Evolutionary conservation across 2,329 filamentous ascomycete species (phyloP), one percentile per base, ranked within the genome.

Genomic region (Amylocarpus encephaloides): DNA sequence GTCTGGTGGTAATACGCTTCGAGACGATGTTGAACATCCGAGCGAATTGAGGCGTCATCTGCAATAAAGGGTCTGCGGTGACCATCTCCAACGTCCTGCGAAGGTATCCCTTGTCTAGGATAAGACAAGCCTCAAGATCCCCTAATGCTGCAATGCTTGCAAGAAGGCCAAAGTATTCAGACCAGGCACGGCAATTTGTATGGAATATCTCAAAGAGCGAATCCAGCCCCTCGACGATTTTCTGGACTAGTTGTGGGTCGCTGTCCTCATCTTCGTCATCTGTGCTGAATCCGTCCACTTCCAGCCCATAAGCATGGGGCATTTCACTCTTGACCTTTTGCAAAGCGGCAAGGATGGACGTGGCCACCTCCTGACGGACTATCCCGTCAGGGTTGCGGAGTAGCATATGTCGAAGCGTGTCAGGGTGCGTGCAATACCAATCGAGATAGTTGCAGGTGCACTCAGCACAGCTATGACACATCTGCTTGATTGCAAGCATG

Each of bases 111-210:
- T 75, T 71, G 10, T 80, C 76, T 19, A 91, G 71, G 19, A 90
- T 71, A 5, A 76, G 63, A 1, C 72, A 70, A 16, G 77, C 72
- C 64, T 88, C 83, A 5, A 73, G 65, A 2, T 71, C 67, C 1
- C 85, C 85, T 48, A 88, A 67, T 41, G 71, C 73, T 12, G 81
- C 80, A 62, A 91, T 84, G n/a, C 71, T 71, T n/a, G 77, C 63
- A 54, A 91, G 72, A n/a, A 86, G 75, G 11, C 78, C 77, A 63
- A 92, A 92, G 51, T 85, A 84, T 60, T 92, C 86, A 38, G 83
- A 79, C 88, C 88, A 93, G 2, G 85, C 78, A 50, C 82, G 78
- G 26, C 80, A 70, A 41, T 76, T 72, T 2, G 71, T 67, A 52
- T 87, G 80, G 50, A 89, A 80, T n/a, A 68, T 71, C 2, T 75